Conservation (phyloP, 1,284 basidiomycete species). For the Ceratobasidium sp. region DNA sequence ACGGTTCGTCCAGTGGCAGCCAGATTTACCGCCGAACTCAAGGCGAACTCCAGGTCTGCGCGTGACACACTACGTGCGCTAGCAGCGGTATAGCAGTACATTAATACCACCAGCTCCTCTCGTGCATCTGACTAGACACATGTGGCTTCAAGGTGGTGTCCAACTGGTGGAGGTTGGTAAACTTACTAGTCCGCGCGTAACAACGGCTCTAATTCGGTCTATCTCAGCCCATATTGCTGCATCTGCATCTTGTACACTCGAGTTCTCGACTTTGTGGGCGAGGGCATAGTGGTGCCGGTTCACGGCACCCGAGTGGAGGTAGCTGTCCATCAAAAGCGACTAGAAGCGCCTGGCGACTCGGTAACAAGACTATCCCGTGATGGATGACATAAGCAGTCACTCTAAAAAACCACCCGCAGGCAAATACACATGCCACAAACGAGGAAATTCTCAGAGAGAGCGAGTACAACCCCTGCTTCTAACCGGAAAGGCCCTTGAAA, state of each 20-base stretch:
- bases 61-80: slow-evolving; percentile 61
- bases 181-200: slow-evolving; percentile 25
- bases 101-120: slow-evolving; percentile 66
- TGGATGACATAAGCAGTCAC: background rate
- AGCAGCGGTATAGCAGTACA: slow-evolving; percentile 72
- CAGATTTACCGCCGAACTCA: slow-evolving; percentile 77
- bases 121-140: slow-evolving; percentile 56
- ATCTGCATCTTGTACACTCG: slow-evolving; percentile 70
- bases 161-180: background rate
- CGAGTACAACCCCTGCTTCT: no score
- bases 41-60: slow-evolving; percentile 70
- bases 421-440: no score
- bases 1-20: slow-evolving; percentile 73
- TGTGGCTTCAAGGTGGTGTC: background rate
- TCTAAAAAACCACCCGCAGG: no score
- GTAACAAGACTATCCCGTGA: no score
- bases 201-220: slow-evolving; percentile 59
- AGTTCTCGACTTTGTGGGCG: slow-evolving; percentile 75
- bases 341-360: slow-evolving; percentile 23
- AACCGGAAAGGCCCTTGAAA: no score
- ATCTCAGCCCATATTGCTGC: slow-evolving; percentile 70
- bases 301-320: slow-evolving; percentile 70
- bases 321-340: slow-evolving; percentile 21
- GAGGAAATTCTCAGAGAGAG: no score
- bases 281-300: slow-evolving; percentile 78